Base-by-base conservation (phyloP, 306 rosid genomes). In the Vicia faba region DNA sequence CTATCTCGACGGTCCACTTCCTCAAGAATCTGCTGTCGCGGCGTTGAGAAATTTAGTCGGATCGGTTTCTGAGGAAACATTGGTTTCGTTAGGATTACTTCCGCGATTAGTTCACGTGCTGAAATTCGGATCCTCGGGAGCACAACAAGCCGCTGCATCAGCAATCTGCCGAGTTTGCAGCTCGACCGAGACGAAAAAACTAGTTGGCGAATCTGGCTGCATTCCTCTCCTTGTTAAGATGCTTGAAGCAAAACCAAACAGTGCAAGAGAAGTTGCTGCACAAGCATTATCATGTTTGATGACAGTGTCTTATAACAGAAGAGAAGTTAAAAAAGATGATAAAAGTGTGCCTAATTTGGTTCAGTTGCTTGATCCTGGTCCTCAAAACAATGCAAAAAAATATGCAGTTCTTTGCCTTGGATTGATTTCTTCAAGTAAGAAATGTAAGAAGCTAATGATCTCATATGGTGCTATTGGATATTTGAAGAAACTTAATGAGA, bases 401-500 rank as follows among this genome's bases (percentile, higher is more conserved):
- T 89, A 93, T 44, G 96, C 97, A 49, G 89, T 93, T 59, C 75
- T 78, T 14, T 88, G 96, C 80, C 88, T 93, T 7, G 87, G 78
- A n/a, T 75, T 77, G 40, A 83, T 93, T 31, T 86, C 87, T 41
- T 79, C 91, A 0, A 81, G 96, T 74, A 84, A 85, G 84, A 87
- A 84, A 63, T 84, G 98, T 57, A 93, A 82, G 89, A 87, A 85
- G 83, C 78, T 93, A 79, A 93, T 93, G 96, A 82, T 86, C 39
- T 88, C 98, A 0, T 91, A 89, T 68, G 98, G 98, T 15, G 98
- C 98, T 35, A 83, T 93, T 11, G 98, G 98, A 56, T 93, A 93
- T 73, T 83, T 93, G 41, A 93, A 87, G 89, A 93, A 93, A 70
- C 98, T 87, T 2, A 82, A 81, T 5, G 98, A 89, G 82, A 93